Evolutionary conservation across 257 asterid species (phyloP).

Genomic region (Primulina huaijiensis): DNA sequence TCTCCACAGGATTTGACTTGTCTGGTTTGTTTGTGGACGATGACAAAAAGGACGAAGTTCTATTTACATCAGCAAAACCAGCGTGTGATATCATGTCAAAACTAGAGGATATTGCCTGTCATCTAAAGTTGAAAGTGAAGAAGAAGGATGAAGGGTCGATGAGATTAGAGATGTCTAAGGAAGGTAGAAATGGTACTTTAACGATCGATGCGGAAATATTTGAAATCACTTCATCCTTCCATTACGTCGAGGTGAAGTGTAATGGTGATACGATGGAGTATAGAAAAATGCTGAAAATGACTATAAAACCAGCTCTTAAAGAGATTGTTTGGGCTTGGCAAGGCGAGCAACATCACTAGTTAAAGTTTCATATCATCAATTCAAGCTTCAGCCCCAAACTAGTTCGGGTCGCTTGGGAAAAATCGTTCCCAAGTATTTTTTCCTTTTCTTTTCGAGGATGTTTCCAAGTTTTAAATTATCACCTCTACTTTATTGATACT

Average conservation of each 20-base stretch:
- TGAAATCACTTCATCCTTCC: slow-evolving; percentile 48
- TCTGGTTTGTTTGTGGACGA: slow-evolving; percentile 64
- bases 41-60: slow-evolving; percentile 63
- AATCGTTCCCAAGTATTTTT: not conserved
- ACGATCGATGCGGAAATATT: slow-evolving; percentile 43
- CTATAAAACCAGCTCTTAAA: slow-evolving; percentile 36
- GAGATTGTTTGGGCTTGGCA: slow-evolving; percentile 60
- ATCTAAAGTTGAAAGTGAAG: slow-evolving; percentile 38
- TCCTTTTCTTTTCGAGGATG: no score
- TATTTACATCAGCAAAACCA: slow-evolving; percentile 50
- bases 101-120: slow-evolving; percentile 49
- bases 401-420: not conserved
- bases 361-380: no score
- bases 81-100: slow-evolving; percentile 43
- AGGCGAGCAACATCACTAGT: slow-evolving; percentile 33
- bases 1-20: slow-evolving; percentile 69
- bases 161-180: slow-evolving; percentile 43
- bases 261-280: slow-evolving; percentile 56
- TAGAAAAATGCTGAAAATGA: slow-evolving; percentile 40
- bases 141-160: slow-evolving; percentile 48
- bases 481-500: not conserved
- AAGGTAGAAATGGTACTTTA: slow-evolving; percentile 31
- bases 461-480: not conserved
- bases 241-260: slow-evolving; percentile 63
- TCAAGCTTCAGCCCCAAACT: not conserved